Percentiles rank a stretch among this genome's conserved stretches.
Evolutionary conservation across 257 asterid species (phyloP).

Genomic region (Catharanthus roseus): DNA sequence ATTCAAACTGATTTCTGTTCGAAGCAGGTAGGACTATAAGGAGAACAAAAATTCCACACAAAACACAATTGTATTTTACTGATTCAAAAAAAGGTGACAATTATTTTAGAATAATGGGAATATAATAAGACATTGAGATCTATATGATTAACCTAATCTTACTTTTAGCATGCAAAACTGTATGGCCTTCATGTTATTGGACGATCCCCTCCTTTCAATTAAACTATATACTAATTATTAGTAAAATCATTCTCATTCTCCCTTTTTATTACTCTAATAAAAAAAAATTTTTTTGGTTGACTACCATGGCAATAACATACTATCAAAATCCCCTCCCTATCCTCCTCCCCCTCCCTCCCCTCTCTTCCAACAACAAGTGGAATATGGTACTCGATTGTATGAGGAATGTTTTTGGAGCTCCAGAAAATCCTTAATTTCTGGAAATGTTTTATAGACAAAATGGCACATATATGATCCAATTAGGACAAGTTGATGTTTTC

Average conservation of each 20-base stretch:
- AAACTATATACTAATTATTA: not conserved
- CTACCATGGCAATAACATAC: constrained; percentile 4
- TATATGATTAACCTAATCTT: constrained; percentile 28
- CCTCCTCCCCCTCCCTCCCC: too few species aligned
- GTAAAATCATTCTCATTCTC: not conserved
- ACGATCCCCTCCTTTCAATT: constrained; percentile 20
- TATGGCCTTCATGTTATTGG: constrained; percentile 66
- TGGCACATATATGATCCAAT: too few species aligned
- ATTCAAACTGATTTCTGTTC: too few species aligned
- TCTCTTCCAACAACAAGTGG: too few species aligned
- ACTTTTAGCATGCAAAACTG: constrained; percentile 23
- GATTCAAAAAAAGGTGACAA: too few species aligned
- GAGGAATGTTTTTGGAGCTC: constrained; percentile 20
- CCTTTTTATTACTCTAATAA: not conserved
- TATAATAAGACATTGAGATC: constrained; percentile 13
- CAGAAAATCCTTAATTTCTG: constrained; percentile 5
- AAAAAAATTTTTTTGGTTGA: constrained; percentile 1
- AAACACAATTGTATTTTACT: too few species aligned
- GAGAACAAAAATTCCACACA: too few species aligned
- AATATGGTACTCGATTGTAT: not conserved
- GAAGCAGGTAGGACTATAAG: too few species aligned
- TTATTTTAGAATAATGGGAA: too few species aligned
- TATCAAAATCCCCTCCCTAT: not conserved
- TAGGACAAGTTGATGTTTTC: not conserved
- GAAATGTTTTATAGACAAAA: not conserved